Evolutionary conservation across 139 green algal genomes (phyloP).

Genomic region (Chlorella sorokiniana): DNA sequence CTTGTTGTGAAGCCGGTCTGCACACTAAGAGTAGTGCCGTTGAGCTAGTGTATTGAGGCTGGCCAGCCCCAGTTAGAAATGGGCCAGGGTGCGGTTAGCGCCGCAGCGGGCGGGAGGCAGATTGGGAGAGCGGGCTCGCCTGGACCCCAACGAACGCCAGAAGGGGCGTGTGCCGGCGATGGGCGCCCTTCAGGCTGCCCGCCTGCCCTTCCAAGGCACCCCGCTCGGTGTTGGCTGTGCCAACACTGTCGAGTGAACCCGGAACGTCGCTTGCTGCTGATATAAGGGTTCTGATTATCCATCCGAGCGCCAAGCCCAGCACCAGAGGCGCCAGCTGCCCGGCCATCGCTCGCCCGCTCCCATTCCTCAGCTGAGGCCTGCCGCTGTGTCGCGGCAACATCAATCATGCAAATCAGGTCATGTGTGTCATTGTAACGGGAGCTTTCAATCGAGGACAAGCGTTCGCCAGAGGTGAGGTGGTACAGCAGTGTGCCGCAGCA

Average conservation of each 20-base stretch:
- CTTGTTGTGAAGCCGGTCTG: slow-evolving; percentile 57
- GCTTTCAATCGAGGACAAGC: too few species aligned
- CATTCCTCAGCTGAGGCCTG: too few species aligned
- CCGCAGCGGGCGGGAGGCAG: too few species aligned
- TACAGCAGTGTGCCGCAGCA: too few species aligned
- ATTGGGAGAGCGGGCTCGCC: not conserved
- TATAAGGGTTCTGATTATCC: not conserved
- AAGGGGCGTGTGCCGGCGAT: not conserved
- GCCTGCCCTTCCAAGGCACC: not conserved
- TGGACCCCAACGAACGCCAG: not conserved
- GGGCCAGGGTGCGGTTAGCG: too few species aligned
- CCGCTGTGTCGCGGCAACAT: not conserved
- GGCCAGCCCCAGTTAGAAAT: too few species aligned
- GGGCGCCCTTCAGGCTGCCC: not conserved
- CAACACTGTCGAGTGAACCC: not conserved
- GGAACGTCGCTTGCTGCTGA: not conserved
- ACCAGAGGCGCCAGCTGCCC: not conserved
- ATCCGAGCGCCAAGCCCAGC: not conserved
- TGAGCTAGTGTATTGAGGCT: too few species aligned
- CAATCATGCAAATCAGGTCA: too few species aligned
- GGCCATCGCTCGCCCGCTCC: too few species aligned
- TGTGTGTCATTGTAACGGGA: too few species aligned
- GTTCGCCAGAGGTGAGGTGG: too few species aligned
- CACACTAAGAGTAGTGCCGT: not conserved
- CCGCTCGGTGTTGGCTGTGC: not conserved